phyloP scores from a whole-genome alignment of 2,329 filamentous ascomycete genomes.

The Monosporascus sp. region DNA sequence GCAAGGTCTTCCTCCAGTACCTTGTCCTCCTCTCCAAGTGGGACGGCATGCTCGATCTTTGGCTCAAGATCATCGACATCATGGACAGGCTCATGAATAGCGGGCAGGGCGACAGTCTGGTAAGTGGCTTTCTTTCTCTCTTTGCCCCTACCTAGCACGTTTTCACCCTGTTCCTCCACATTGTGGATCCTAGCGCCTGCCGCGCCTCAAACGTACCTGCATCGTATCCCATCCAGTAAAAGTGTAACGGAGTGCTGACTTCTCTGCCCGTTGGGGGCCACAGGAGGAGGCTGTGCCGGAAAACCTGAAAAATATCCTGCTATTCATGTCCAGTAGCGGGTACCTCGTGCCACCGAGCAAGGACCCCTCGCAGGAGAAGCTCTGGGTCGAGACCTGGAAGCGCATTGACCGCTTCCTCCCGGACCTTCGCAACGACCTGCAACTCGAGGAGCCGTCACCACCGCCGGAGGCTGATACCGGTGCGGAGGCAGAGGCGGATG shows the following conservation, averaged over 20 bases:
- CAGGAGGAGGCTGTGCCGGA: slow-evolving; percentile 94
- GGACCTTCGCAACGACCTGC: slow-evolving; percentile 51
- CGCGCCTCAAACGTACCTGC: too few relatives aligned
- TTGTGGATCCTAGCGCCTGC: too few relatives aligned
- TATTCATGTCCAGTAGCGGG: slow-evolving; percentile 90
- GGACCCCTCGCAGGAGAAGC: slow-evolving; percentile 48
- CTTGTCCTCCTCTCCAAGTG: slow-evolving; percentile 77
- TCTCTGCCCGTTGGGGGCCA: slow-evolving; percentile 6
- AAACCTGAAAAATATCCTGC: slow-evolving; percentile 88
- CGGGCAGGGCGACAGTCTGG: slow-evolving; percentile 82
- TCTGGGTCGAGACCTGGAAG: slow-evolving; percentile 61
- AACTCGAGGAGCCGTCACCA: slow-evolving; percentile 38
- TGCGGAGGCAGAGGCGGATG: neutral
- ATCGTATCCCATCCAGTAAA: too few relatives aligned
- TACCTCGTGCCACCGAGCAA: slow-evolving; percentile 68
- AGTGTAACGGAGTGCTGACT: too few relatives aligned
- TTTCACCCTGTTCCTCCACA: too few relatives aligned
- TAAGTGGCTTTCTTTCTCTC: slow-evolving; percentile 41
- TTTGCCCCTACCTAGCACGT: neutral
- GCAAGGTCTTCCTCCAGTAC: slow-evolving; percentile 94
- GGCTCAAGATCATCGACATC: slow-evolving; percentile 86
- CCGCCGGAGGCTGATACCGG: neutral
- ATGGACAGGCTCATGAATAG: slow-evolving; percentile 97
- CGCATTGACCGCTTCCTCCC: slow-evolving; percentile 61
- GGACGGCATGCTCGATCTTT: slow-evolving; percentile 85